Percentiles rank a stretch among this genome's conserved stretches.
phyloP scores from a whole-genome alignment of 108 stramenopile genomes.

The Asterionellopsis glacialis region DNA sequence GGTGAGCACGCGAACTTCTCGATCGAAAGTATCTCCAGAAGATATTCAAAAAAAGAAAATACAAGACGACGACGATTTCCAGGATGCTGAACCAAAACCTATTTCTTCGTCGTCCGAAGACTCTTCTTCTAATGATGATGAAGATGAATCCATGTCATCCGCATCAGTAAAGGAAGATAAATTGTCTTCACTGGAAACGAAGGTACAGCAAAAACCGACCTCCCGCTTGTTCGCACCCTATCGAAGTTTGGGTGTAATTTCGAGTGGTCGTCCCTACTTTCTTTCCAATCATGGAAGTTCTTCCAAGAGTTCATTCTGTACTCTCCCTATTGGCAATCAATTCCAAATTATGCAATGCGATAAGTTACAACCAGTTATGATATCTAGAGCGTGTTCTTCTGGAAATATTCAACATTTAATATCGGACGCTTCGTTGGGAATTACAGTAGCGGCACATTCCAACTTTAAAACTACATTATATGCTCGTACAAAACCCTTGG shows the following conservation, averaged over 20 bases:
- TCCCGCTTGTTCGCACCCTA: conserved; percentile 65
- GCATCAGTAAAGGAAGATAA: too few relatives aligned
- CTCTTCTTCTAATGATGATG: too few relatives aligned
- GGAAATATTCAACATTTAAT: conserved; percentile 40
- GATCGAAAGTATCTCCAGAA: too few relatives aligned
- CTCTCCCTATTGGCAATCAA: conserved; percentile 66
- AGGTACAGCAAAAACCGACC: too few relatives aligned
- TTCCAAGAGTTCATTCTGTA: conserved; percentile 43
- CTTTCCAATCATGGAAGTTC: conserved; percentile 50
- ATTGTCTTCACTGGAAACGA: too few relatives aligned
- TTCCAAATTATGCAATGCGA: conserved; percentile 73
- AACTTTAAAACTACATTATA: conserved; percentile 42
- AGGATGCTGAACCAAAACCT: conserved; percentile 7
- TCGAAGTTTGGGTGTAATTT: conserved; percentile 55
- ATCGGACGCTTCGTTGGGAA: conserved; percentile 59
- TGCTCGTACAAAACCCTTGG: conserved; percentile 49
- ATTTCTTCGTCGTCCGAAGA: neutral
- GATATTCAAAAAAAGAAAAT: neutral
- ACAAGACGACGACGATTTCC: neutral
- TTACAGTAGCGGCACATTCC: conserved; percentile 57
- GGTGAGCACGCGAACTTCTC: too few relatives aligned
- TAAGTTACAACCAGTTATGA: conserved; percentile 63
- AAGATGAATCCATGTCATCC: too few relatives aligned
- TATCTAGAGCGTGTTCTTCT: conserved; percentile 49
- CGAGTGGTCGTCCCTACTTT: conserved; percentile 47